Base-by-base conservation (phyloP, 2,329 filamentous ascomycete species). In the Calonectria crousiana region DNA sequence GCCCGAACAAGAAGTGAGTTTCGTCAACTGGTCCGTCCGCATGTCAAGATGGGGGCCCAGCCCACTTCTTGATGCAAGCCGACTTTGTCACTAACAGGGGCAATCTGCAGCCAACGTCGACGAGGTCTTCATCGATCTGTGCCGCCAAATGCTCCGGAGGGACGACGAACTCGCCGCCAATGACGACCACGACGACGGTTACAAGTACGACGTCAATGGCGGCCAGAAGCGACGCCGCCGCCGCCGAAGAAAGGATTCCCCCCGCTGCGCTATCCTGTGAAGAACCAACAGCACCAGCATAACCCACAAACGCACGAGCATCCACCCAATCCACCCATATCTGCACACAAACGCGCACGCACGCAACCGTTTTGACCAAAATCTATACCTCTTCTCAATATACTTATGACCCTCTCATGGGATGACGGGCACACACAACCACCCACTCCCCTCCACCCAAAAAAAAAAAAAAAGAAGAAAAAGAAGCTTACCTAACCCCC, bases 121-220 rank as follows among this genome's bases (percentile, higher is more conserved):
- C 79, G 95, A 98, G 83, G 95, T 96, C 60, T 98, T 98, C 84
- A 87, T 95, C 78, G 94, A 97, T 83, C 89, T 97, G 71, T 96
- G 94, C 82, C 90, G 94, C 74, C 95, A 97, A 84, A 95, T 97
- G 86, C 91, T 97, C 72, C 90, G 92, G 75, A 94, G 92, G 80
- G 94, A 96, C 75, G 91, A 92, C 79, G 85, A 86, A 26, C 83
- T 86, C 30, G 68, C 77, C 75, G 81, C 44, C 52, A 75, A 49
- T 78, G 78, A 26, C 23, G 84, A 86, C 10, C 82, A 80, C 20
- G 84, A 86, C 23, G 84, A 88, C 20, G 84, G 87, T 30, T 85
- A 86, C 76, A 88, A 87, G 70, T 84, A 85, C 49, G 86, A 88
- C 32, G 67, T 77, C 11, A 67, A 52, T 58, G 80, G 77, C 34